A percentile compares a stretch with the other conserved stretches of the same genome.
phyloP scores from a whole-genome alignment of 495 filamentous ascomycete genomes.

The Pseudotulostoma volvatum region DNA sequence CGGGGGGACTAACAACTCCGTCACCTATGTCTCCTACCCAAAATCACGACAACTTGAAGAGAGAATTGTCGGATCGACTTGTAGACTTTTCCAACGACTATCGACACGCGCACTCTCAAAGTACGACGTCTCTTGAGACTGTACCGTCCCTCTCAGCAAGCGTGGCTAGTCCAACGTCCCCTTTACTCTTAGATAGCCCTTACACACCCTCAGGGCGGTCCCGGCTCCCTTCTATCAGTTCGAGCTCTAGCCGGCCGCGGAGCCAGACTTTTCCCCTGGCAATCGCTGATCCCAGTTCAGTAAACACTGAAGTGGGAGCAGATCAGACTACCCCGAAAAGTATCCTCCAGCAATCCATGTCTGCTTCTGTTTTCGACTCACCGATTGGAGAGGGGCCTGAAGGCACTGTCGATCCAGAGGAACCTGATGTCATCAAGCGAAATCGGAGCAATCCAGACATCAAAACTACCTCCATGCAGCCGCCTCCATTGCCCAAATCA shows the following conservation, averaged over 20 bases:
- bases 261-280: constrained; percentile 82
- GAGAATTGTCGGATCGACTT: constrained; percentile 31
- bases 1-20: constrained; percentile 42
- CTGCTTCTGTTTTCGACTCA: constrained; percentile 53
- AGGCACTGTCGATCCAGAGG: constrained; percentile 1
- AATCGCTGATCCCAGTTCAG: constrained; percentile 49
- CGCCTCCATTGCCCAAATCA: constrained; percentile 23
- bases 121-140: constrained; percentile 40
- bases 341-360: constrained; percentile 31
- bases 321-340: constrained; percentile 54
- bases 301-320: constrained; percentile 41
- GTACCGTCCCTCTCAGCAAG: constrained; percentile 52
- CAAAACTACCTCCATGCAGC: constrained; percentile 32
- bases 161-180: constrained; percentile 71
- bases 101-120: constrained; percentile 42
- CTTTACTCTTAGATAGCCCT: constrained; percentile 61
- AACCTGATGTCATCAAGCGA: constrained; percentile 19
- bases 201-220: constrained; percentile 53
- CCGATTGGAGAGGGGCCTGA: constrained; percentile 37
- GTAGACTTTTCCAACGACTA: constrained; percentile 35
- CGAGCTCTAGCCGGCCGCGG: constrained; percentile 52
- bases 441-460: constrained; percentile 30
- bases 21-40: constrained; percentile 51
- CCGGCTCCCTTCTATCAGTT: constrained; percentile 37
- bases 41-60: constrained; percentile 49